phyloP scores from a whole-genome alignment of 2,329 filamentous ascomycete species.

The Harringtonia aguacate region DNA sequence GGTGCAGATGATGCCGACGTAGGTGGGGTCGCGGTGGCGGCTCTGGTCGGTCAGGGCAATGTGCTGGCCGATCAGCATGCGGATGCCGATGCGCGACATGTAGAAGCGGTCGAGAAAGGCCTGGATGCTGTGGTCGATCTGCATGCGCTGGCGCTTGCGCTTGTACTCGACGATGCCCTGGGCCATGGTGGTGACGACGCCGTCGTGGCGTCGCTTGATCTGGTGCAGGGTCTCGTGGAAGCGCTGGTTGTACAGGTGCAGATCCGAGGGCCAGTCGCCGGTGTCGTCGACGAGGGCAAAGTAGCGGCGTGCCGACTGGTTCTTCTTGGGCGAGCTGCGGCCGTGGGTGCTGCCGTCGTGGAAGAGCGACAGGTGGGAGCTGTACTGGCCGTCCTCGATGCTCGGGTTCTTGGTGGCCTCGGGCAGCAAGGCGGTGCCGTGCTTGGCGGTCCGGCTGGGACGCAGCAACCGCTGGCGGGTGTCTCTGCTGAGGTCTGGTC shows the following conservation, averaged over 20 bases:
- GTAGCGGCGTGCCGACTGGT: slow-evolving; percentile 58
- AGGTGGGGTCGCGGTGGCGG: slow-evolving; percentile 78
- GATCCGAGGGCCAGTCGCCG: slow-evolving; percentile 83
- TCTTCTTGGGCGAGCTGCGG: slow-evolving; percentile 25
- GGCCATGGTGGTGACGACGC: slow-evolving; percentile 95
- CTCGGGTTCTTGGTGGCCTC: slow-evolving; percentile 87
- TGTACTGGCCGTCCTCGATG: slow-evolving; percentile 73
- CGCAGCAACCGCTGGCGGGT: slow-evolving; percentile 70
- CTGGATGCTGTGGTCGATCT: slow-evolving; percentile 96
- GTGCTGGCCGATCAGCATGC: slow-evolving; percentile 98
- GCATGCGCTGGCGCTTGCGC: slow-evolving; percentile 88
- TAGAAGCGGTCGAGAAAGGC: slow-evolving; percentile 98
- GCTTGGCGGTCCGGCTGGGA: slow-evolving; percentile 46
- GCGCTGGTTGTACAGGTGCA: slow-evolving; percentile 85
- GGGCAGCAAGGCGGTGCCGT: slow-evolving; percentile 48
- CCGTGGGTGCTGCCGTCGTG: slow-evolving; percentile 16
- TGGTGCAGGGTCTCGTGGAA: slow-evolving; percentile 83
- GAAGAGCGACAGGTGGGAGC: slow-evolving; percentile 31
- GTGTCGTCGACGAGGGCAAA: slow-evolving; percentile 87
- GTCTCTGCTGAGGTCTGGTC: slow-evolving; percentile 65
- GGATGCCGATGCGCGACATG: slow-evolving; percentile 98
- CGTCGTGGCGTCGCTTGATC: slow-evolving; percentile 93
- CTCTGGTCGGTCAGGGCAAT: slow-evolving; percentile 93
- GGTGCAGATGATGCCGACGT: slow-evolving; percentile 98
- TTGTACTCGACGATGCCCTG: slow-evolving; percentile 98